phyloP scores from a whole-genome alignment of 108 stramenopile species.

The Phaeodactylum tricornutum region DNA sequence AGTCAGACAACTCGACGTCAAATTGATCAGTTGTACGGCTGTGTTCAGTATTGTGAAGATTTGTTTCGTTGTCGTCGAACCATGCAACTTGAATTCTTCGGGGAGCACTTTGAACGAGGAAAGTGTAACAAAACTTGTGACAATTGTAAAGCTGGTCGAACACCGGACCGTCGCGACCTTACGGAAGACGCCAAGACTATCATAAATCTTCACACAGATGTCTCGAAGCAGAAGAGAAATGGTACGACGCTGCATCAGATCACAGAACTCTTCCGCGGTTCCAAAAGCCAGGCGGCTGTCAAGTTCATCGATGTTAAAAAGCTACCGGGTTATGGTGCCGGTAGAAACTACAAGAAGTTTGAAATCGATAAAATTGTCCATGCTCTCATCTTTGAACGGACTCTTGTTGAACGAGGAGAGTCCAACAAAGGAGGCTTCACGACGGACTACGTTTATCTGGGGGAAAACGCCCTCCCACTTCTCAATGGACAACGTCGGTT shows the following conservation, averaged over 20 bases:
- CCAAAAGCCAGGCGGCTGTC: constrained; percentile 53
- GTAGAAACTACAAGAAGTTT: constrained; percentile 47
- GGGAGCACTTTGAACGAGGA: constrained; percentile 65
- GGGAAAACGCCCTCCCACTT: constrained; percentile 36
- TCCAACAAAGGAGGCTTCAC: constrained; percentile 47
- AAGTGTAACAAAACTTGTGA: constrained; percentile 82
- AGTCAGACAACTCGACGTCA: constrained; percentile 48
- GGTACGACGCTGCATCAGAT: constrained; percentile 57
- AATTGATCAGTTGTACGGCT: constrained; percentile 78
- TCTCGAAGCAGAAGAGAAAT: constrained; percentile 22
- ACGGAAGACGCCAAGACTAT: constrained; percentile 45
- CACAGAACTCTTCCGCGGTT: constrained; percentile 68
- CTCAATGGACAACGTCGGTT: constrained; percentile 35
- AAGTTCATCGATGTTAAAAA: constrained; percentile 26
- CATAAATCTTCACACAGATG: constrained; percentile 33
- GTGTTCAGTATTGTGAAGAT: constrained; percentile 80
- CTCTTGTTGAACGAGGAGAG: constrained; percentile 47
- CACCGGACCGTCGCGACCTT: constrained; percentile 48
- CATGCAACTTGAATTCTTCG: constrained; percentile 88
- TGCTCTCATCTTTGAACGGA: constrained; percentile 57
- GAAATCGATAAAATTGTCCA: constrained; percentile 67
- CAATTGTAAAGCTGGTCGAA: constrained; percentile 68
- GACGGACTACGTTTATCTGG: constrained; percentile 58
- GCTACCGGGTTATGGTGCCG: constrained; percentile 45
- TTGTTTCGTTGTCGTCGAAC: constrained; percentile 77